Percentiles rank a stretch among this genome's conserved stretches.
Evolutionary conservation across 768 basidiomycete genomes (phyloP).

Genomic region (Leccinum fibrillosum): DNA sequence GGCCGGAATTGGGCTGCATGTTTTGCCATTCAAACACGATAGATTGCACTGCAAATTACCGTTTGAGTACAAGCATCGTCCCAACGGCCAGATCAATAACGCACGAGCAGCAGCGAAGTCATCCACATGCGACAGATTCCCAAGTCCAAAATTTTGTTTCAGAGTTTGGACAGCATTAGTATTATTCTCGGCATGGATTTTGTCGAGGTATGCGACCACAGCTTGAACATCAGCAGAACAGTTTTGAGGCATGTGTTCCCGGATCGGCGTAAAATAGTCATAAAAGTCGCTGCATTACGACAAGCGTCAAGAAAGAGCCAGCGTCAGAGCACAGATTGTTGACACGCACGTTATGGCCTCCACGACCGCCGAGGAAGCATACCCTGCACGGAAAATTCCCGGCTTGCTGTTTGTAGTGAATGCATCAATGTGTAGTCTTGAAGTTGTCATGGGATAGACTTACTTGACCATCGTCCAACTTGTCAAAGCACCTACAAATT

Average conservation of each 20-base stretch:
- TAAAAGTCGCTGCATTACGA: conserved; percentile 16
- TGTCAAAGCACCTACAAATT: conserved; percentile 37
- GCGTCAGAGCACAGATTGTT: background rate
- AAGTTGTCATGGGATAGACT: conserved; percentile 13
- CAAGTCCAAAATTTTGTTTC: conserved; percentile 59
- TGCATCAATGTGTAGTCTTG: background rate
- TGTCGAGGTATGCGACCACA: conserved; percentile 60
- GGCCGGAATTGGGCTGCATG: conserved; percentile 50
- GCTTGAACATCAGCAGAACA: conserved; percentile 71
- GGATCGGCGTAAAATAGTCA: conserved; percentile 69
- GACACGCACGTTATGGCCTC: conserved; percentile 40
- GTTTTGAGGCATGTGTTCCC: conserved; percentile 63
- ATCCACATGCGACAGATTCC: conserved; percentile 54
- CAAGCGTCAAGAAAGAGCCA: background rate
- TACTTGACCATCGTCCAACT: conserved; percentile 72
- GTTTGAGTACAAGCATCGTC: conserved; percentile 11
- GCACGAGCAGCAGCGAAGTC: conserved; percentile 60
- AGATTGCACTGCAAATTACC: conserved; percentile 42
- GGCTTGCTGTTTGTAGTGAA: conserved; percentile 32
- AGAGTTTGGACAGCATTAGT: conserved; percentile 46
- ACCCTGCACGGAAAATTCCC: conserved; percentile 39
- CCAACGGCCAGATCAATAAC: conserved; percentile 11
- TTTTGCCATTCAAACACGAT: conserved; percentile 65
- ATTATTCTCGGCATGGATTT: conserved; percentile 47
- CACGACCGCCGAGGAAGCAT: conserved; percentile 47